Conservation (phyloP, 306 rosid genomes). For the Malus fusca region DNA sequence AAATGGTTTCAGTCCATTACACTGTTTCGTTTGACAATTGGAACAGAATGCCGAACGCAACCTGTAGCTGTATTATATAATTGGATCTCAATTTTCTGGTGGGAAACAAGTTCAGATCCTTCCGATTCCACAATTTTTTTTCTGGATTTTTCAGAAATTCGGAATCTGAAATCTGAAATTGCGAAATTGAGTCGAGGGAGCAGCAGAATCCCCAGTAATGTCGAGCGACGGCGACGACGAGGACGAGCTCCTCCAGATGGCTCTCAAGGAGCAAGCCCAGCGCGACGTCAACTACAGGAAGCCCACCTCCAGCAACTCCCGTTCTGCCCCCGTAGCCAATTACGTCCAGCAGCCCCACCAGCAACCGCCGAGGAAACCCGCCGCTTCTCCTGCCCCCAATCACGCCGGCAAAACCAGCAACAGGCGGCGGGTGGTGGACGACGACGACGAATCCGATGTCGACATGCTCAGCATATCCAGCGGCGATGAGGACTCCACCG, state of each 20-base stretch:
- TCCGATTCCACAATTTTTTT: too few species aligned
- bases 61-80: too few species aligned
- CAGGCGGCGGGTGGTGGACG: constrained; percentile 42
- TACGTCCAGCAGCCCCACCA: constrained; percentile 53
- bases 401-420: neutral
- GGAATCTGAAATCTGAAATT: neutral
- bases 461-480: constrained; percentile 99
- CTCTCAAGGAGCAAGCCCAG: constrained; percentile 77
- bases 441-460: constrained; percentile 89
- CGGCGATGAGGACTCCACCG: constrained; percentile 73
- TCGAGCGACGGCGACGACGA: constrained; percentile 79
- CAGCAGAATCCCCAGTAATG: constrained; percentile 26
- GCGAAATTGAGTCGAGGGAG: neutral
- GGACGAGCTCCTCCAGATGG: constrained; percentile 94
- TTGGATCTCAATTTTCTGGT: too few species aligned
- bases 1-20: too few species aligned
- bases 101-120: too few species aligned
- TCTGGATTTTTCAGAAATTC: too few species aligned
- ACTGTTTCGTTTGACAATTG: neutral
- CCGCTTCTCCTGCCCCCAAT: neutral
- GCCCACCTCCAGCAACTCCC: constrained; percentile 31
- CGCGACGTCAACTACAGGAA: constrained; percentile 67
- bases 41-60: too few species aligned
- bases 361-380: neutral
- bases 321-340: constrained; percentile 73